These are phyloP conservation scores for Alternaria brassicae DNA, from an alignment of 2,329 filamentous ascomycete genomes.

Conservation along the genomic window DNA sequence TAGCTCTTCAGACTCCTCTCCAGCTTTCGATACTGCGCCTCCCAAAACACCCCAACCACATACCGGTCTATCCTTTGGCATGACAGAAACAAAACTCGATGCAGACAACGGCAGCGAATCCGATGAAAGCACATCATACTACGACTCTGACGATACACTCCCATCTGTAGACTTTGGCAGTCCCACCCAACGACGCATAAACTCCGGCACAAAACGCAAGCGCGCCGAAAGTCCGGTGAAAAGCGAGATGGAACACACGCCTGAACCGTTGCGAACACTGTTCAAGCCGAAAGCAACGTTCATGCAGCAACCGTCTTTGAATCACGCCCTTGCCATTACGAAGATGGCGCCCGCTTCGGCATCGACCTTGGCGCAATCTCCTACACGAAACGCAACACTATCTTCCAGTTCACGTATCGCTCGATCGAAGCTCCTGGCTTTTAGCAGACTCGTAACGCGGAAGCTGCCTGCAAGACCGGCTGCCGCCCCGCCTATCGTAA, in stretches of 20 bases:
- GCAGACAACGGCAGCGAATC: conserved; percentile 3
- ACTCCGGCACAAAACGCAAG: conserved; percentile 37
- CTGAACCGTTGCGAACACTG: background rate
- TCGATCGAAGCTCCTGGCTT: conserved; percentile 37
- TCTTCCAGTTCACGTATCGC: conserved; percentile 8
- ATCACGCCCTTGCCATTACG: background rate
- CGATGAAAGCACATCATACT: background rate
- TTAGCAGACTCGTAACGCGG: conserved; percentile 36
- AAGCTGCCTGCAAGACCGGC: conserved; percentile 17
- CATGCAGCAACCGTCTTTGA: background rate
- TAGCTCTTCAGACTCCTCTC: conserved; percentile 28
- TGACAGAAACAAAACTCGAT: conserved; percentile 33
- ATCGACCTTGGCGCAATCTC: background rate
- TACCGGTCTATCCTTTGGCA: conserved; percentile 28
- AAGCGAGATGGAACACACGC: background rate
- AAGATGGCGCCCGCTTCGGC: background rate
- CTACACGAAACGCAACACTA: background rate
- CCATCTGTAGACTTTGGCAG: conserved; percentile 29
- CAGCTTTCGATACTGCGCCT: conserved; percentile 30
- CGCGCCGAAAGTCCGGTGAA: conserved; percentile 25
- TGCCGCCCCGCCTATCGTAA: conserved; percentile 24
- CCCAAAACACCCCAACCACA: conserved; percentile 20
- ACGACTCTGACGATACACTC: conserved; percentile 22
- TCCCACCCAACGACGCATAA: conserved; percentile 3
- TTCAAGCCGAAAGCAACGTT: background rate